Evolutionary conservation across 148 eudicot genomes (phyloP).

Genomic region (Salicornia ramosissima): DNA sequence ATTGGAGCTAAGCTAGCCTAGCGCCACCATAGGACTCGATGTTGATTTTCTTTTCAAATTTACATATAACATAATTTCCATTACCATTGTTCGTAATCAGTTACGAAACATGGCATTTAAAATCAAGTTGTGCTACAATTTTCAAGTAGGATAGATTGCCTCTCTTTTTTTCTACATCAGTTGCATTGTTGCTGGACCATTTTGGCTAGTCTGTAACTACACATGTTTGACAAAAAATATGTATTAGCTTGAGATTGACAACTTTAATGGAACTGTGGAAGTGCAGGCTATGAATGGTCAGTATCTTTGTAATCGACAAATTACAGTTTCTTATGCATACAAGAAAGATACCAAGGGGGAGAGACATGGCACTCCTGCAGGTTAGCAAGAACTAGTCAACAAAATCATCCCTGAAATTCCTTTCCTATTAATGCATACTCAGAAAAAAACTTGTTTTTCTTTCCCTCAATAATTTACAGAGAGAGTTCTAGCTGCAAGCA

Average conservation of each 20-base stretch:
- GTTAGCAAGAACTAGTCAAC: slow-evolving; percentile 32
- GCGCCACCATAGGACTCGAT: no score
- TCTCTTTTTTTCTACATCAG: no score
- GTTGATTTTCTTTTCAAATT: no score
- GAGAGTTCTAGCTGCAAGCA: slow-evolving; percentile 82
- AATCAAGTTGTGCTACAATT: background rate
- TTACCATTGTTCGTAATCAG: no score
- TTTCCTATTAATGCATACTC: background rate
- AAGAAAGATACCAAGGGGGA: slow-evolving; percentile 97
- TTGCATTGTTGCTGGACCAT: background rate
- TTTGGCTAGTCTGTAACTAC: background rate
- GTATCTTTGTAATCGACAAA: slow-evolving; percentile 95
- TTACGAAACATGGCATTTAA: no score
- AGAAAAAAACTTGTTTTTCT: no score
- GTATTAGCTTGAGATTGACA: slow-evolving; percentile 2
- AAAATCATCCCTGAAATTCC: background rate
- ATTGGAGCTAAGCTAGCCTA: no score
- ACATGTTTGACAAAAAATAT: background rate
- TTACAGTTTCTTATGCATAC: slow-evolving; percentile 94
- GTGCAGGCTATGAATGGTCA: slow-evolving; percentile 98
- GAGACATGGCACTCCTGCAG: slow-evolving; percentile 98
- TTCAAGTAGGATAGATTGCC: background rate
- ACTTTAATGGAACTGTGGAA: slow-evolving; percentile 17
- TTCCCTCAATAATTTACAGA: slow-evolving; percentile 39
- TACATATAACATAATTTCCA: no score